Conservation (phyloP, 2,329 filamentous ascomycete species). For the Trichoderma semiorbis region DNA sequence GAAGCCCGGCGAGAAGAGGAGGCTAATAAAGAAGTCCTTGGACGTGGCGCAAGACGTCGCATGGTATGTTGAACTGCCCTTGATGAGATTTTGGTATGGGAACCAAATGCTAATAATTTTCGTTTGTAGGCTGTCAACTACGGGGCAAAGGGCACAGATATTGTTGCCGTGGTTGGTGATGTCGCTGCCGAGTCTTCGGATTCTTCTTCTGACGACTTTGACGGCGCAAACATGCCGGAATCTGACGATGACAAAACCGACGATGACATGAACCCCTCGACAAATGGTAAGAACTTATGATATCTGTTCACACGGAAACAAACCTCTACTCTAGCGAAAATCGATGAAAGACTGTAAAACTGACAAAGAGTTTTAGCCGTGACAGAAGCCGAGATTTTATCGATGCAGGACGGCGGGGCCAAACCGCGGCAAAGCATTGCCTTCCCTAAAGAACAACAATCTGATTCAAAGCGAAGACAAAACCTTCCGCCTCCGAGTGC, state of each 20-base stretch:
- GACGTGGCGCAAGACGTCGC: slow-evolving; percentile 76
- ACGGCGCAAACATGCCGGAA: slow-evolving; percentile 28
- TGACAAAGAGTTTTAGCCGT: slow-evolving; percentile 35
- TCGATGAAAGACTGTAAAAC: slow-evolving; percentile 28
- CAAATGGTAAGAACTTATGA: slow-evolving; percentile 37
- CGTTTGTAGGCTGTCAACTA: slow-evolving; percentile 34
- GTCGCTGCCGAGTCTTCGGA: slow-evolving; percentile 29
- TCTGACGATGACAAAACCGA: slow-evolving; percentile 26
- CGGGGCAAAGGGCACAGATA: slow-evolving; percentile 27
- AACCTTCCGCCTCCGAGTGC: neutral
- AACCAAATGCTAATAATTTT: slow-evolving; percentile 19
- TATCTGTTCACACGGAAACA: slow-evolving; percentile 23
- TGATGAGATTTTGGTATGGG: neutral
- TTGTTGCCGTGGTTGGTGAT: slow-evolving; percentile 25
- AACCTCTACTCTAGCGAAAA: slow-evolving; percentile 17
- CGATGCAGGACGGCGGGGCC: slow-evolving; percentile 17
- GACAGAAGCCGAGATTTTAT: slow-evolving; percentile 22
- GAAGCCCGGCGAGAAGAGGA: slow-evolving; percentile 71
- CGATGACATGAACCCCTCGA: slow-evolving; percentile 25
- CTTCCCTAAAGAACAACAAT: neutral
- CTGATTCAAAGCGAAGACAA: neutral
- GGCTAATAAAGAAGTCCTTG: slow-evolving; percentile 68
- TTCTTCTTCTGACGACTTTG: slow-evolving; percentile 36
- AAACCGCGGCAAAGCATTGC: slow-evolving; percentile 1
- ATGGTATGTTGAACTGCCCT: slow-evolving; percentile 28